Evolutionary conservation across 768 basidiomycete genomes (phyloP).

Genomic region (Trametes cinnabarina): DNA sequence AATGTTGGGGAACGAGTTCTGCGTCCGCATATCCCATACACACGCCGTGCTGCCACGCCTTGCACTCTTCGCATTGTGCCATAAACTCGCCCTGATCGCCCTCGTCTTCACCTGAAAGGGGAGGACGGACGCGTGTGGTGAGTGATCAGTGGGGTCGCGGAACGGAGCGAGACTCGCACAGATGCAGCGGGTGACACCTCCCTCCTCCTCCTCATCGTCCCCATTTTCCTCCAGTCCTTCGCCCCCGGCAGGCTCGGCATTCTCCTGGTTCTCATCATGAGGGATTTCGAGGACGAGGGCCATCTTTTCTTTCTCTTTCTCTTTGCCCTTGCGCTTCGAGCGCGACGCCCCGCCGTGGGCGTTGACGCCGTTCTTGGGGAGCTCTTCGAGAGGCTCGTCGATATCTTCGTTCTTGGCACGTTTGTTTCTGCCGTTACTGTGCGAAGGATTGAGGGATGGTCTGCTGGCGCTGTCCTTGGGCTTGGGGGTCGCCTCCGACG

Average conservation of each 20-base stretch:
- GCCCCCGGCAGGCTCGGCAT: constrained; percentile 30
- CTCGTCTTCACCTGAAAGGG: constrained; percentile 57
- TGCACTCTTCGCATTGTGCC: constrained; percentile 96
- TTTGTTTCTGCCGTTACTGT: constrained; percentile 43
- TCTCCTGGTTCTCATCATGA: constrained; percentile 28
- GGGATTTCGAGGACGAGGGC: constrained; percentile 27
- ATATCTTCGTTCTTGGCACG: constrained; percentile 72
- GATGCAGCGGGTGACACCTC: constrained; percentile 74
- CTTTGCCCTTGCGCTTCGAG: constrained; percentile 63
- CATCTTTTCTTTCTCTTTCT: constrained; percentile 58
- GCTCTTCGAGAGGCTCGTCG: constrained; percentile 59
- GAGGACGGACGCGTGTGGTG: constrained; percentile 27
- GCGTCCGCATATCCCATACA: constrained; percentile 92
- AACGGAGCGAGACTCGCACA: constrained; percentile 77
- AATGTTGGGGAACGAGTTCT: constrained; percentile 73
- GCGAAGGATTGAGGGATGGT: constrained; percentile 26
- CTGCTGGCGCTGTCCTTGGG: constrained; percentile 26
- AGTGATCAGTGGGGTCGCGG: constrained; percentile 16
- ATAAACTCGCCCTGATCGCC: constrained; percentile 87
- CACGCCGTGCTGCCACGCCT: constrained; percentile 96
- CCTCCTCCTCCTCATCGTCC: constrained; percentile 58
- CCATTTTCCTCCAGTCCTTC: constrained; percentile 46
- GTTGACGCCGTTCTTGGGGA: constrained; percentile 42
- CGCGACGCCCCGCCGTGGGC: constrained; percentile 39
- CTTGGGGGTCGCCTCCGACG: constrained; percentile 42